Evolutionary conservation across 75 land plant genomes (phyloP).

Genomic region (Pinus albicaulis): DNA sequence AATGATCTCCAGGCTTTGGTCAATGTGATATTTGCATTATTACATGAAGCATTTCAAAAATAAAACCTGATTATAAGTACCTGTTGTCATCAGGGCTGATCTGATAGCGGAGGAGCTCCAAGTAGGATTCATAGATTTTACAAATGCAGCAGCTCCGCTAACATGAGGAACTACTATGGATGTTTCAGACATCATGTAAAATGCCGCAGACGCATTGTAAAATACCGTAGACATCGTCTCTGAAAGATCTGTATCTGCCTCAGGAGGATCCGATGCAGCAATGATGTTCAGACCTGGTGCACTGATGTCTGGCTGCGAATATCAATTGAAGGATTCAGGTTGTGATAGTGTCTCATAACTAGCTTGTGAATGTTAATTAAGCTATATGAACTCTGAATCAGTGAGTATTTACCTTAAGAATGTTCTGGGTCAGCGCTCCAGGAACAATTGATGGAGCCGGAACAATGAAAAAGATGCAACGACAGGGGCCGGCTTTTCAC

Average conservation of each 20-base stretch:
- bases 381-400: too few relatives aligned
- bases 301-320: constrained; percentile 11
- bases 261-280: neutral
- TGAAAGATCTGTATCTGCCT: neutral
- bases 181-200: constrained; percentile 4
- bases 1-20: too few relatives aligned
- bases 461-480: constrained; percentile 73
- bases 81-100: constrained; percentile 6
- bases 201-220: neutral
- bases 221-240: too few relatives aligned
- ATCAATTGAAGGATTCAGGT: neutral
- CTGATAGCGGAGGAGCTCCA: constrained; percentile 2
- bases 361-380: too few relatives aligned
- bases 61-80: neutral
- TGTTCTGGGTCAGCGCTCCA: constrained; percentile 30
- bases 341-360: too few relatives aligned
- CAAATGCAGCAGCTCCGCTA: neutral
- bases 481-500: constrained; percentile 63
- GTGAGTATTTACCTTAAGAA: constrained; percentile 52
- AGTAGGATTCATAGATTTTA: constrained; percentile 1
- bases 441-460: constrained; percentile 80
- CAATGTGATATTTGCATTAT: too few relatives aligned
- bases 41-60: too few relatives aligned
- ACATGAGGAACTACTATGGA: neutral
- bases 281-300: neutral